phyloP scores from a whole-genome alignment of 192 early-diverging fungal genomes.

The Backusella luteola region DNA sequence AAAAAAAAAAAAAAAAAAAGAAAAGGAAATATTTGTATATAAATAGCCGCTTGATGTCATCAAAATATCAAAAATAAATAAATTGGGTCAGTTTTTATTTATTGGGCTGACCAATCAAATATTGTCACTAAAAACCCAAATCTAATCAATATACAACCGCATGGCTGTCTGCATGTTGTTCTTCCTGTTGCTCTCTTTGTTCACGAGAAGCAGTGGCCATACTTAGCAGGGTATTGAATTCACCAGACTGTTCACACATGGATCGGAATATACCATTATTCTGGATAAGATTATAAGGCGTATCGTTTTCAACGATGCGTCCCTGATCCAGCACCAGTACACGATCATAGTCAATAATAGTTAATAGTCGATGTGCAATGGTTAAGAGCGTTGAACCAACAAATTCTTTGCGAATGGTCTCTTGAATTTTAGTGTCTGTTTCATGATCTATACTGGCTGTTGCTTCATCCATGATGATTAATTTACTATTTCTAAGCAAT shows the following conservation, averaged over 20 bases:
- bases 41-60: not conserved
- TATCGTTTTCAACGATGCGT: slow-evolving; percentile 72
- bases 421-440: slow-evolving; percentile 82
- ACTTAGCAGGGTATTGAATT: slow-evolving; percentile 69
- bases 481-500: slow-evolving; percentile 48
- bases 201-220: slow-evolving; percentile 38
- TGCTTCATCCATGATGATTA: slow-evolving; percentile 86
- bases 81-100: not conserved
- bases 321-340: slow-evolving; percentile 75
- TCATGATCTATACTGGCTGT: slow-evolving; percentile 86
- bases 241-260: slow-evolving; percentile 85
- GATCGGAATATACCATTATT: slow-evolving; percentile 58
- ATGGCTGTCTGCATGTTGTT: not conserved
- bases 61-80: not conserved
- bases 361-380: slow-evolving; percentile 53
- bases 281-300: slow-evolving; percentile 68
- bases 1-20: not conserved
- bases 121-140: not conserved
- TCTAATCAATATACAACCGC: not conserved
- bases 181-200: not conserved
- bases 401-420: slow-evolving; percentile 76
- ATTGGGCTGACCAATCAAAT: not conserved
- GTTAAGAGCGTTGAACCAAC: slow-evolving; percentile 54
- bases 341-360: slow-evolving; percentile 52
- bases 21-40: too few relatives aligned